These are phyloP conservation scores for Chlamydomonas reinhardtii DNA, from an alignment of 163 green algal species.

Conservation along the genomic window DNA sequence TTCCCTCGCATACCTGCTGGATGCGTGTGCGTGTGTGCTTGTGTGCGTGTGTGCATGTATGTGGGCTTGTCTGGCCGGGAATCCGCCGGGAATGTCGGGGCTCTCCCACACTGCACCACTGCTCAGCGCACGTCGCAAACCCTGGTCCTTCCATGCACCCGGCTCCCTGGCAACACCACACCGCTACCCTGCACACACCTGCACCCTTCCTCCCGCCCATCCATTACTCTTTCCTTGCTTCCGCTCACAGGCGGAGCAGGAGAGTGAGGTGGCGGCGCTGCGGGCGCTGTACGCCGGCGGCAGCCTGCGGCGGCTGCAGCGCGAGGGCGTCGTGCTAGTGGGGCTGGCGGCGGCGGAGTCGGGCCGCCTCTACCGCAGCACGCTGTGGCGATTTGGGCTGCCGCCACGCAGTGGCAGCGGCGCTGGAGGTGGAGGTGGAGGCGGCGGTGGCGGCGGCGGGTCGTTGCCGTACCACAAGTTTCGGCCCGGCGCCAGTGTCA, in stretches of 20 bases:
- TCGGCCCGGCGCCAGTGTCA: conserved; percentile 16
- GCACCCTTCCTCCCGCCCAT: not conserved
- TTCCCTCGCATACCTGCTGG: too few species aligned
- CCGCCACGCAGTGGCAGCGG: too few species aligned
- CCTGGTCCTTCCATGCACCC: too few species aligned
- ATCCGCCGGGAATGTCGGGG: too few species aligned
- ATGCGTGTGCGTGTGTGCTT: too few species aligned
- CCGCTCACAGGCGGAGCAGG: conserved; percentile 43
- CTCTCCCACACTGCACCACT: too few species aligned
- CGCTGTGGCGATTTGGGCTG: conserved; percentile 47
- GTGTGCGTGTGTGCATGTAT: too few species aligned
- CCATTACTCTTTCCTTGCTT: too few species aligned
- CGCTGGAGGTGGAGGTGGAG: not conserved
- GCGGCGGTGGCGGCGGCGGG: not conserved
- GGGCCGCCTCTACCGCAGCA: conserved; percentile 49
- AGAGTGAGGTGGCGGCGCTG: conserved; percentile 51
- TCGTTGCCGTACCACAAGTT: conserved; percentile 56
- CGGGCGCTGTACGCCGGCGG: conserved; percentile 52
- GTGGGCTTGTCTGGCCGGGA: too few species aligned
- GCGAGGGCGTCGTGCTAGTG: conserved; percentile 63
- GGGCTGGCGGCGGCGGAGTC: conserved; percentile 25
- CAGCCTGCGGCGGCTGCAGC: conserved; percentile 59
- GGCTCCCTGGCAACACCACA: too few species aligned
- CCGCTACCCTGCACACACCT: too few species aligned
- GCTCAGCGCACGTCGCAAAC: too few species aligned